Base-by-base conservation (phyloP, 1,284 basidiomycete species). In the Sanghuangporus weigelae region DNA sequence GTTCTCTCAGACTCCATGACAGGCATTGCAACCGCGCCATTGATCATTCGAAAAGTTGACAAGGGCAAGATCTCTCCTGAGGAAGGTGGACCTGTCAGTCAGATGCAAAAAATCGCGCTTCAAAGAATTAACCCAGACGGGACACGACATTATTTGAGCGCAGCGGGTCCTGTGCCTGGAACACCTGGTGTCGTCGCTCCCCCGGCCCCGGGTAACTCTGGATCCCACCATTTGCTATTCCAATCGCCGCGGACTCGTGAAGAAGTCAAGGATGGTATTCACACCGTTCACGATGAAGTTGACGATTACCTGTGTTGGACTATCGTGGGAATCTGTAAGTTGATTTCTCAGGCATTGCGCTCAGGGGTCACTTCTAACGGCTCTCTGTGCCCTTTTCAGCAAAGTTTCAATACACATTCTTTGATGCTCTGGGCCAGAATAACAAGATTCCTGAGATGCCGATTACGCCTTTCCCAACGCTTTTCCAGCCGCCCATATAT, bases 281-380 rank as follows among this genome's bases (percentile, higher is more conserved):
- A 83, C 56, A 75, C 84, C 36, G 81, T 89, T 58, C 86, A 84
- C 23, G 93, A 95, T 70, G 91, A 93, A 73, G 93, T 97, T 12
- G 93, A 96, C 71, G 95, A 98, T 72, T 95, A 93, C 77, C 81
- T 96, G 64, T 94, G 93, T 71, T 98, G 95, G 95, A 95, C 93
- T 8, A 95, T 98, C 68, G 93, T 95, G 66, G 93, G 95, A 57
- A 95, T 97, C 60, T 93, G 94, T 95, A 76, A 76, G 93, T 84
- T 10, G 38, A 21, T 54, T 42, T 39, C 23, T 48, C 55, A 23
- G 10, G 23, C 42, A 23, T 35, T 35, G 35, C 12, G n/a, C 6
- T 60, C 12, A 60, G 36, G 23, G 14, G n/a, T 54, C 40, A 49
- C 63, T 60, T 69, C 71, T 66, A 72, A 67, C 68, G 62, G 62